These are phyloP conservation scores for Solanum etuberosum DNA, from an alignment of 257 asterid genomes.

Conservation along the genomic window DNA sequence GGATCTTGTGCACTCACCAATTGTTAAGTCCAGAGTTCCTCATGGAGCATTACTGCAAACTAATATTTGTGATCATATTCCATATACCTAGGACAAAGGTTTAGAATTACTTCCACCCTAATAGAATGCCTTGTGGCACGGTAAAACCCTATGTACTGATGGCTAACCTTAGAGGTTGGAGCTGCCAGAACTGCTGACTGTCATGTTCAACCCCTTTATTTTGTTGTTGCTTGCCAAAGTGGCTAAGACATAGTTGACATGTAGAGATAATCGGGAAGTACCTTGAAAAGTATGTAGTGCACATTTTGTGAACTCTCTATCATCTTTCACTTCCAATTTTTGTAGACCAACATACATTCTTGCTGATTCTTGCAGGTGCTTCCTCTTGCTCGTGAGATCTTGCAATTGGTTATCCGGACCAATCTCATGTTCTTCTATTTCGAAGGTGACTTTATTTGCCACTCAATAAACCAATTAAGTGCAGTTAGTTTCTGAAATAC, in stretches of 20 bases:
- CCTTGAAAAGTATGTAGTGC: neutral
- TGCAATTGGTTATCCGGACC: constrained; percentile 72
- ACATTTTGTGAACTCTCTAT: neutral
- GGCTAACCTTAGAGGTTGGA: neutral
- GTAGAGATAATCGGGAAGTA: neutral
- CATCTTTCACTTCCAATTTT: neutral
- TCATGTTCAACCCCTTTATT: neutral
- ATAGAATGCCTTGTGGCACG: neutral
- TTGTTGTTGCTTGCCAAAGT: neutral
- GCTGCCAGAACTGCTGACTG: neutral
- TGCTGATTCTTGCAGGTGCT: constrained; percentile 37
- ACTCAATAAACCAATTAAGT: neutral
- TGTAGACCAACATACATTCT: neutral
- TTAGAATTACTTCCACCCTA: neutral
- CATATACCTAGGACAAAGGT: neutral
- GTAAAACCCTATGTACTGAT: neutral
- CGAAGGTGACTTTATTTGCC: constrained; percentile 54
- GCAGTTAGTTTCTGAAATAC: neutral
- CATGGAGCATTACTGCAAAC: neutral
- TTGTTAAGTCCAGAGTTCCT: neutral
- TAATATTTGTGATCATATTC: neutral
- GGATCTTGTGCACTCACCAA: neutral
- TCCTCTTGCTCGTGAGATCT: constrained; percentile 69
- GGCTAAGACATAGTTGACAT: neutral
- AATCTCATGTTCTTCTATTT: constrained; percentile 97